Conservation (phyloP, 129 eudicot species). For the Scalesia atractyloides region DNA sequence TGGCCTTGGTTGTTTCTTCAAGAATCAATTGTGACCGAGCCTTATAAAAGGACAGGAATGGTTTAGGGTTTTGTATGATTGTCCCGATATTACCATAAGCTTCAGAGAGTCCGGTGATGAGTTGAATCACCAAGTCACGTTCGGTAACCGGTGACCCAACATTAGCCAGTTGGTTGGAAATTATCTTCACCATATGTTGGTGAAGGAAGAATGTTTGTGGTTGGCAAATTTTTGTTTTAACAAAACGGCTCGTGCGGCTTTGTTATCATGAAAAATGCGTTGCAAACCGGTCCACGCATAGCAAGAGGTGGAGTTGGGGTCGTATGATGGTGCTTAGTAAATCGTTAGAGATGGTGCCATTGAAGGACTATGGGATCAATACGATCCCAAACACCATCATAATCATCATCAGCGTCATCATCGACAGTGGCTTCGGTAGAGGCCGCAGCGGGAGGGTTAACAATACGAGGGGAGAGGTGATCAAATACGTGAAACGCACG, state of each 20-base stretch:
- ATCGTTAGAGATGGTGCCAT: background rate
- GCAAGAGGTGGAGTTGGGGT: background rate
- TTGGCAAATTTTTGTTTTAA: background rate
- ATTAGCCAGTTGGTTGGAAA: no score
- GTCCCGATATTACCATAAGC: background rate
- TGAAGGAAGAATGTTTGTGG: background rate
- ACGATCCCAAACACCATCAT: background rate
- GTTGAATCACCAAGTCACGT: background rate
- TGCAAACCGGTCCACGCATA: background rate
- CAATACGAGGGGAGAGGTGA: background rate
- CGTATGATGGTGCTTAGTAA: no score
- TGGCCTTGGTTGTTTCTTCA: background rate
- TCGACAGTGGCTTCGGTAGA: background rate
- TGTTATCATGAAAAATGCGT: background rate
- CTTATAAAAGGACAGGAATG: background rate
- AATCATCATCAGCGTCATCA: no score
- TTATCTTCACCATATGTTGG: background rate
- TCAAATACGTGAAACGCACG: background rate
- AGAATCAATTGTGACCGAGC: background rate
- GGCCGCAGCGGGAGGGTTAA: background rate
- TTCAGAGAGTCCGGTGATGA: background rate
- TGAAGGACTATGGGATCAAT: background rate
- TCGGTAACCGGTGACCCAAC: background rate
- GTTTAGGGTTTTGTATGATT: background rate
- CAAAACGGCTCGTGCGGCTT: background rate